Evolutionary conservation across 2,329 filamentous ascomycete genomes (phyloP), one percentile per base, ranked within the genome.

Genomic region (Pestalotiopsis fici): DNA sequence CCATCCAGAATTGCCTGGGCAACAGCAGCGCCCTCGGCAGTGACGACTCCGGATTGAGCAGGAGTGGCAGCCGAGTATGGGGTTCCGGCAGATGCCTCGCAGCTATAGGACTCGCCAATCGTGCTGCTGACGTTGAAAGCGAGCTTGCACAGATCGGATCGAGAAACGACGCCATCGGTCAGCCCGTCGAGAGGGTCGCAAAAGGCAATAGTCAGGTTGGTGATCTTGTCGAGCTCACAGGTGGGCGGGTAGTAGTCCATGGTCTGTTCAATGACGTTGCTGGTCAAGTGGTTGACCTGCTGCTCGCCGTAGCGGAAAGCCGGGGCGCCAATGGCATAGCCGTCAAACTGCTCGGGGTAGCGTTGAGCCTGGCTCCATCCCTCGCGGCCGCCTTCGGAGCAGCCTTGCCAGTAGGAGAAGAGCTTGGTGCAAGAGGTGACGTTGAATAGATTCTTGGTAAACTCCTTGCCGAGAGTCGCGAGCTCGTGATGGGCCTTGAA

Each of bases 141-240:
- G 11, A 80, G 72, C 68, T 74, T 74, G 71, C 77, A 80, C n/a
- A 79, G 74, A 35, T 81, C 78, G 0, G 78, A 74, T 4, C 78
- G 74, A 25, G 75, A 70, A 56, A 89, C 79, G 4, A 89, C 84
- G 13, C 86, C 86, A 66, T 89, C 87, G 0, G 78, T 81, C 57
- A 80, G 79, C 5, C 87, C 87, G 66, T 89, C 87, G 5, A 89
- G 78, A 7, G 81, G 77, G 69, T 89, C 87, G 63, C 87, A 90
- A 43, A 82, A 82, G 1, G 78, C 77, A 59, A 89, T 87, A 4
- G 86, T 88, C 50, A 80, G 78, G 71, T 87, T 88, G 23, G 85
- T 80, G 59, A 88, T 80, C 68, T 81, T 82, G 43, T 81, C 74
- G 9, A 85, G 74, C 66, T 83, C 82, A 70, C 83, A 84, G 13